Evolutionary conservation across 306 rosid genomes (phyloP).

Genomic region (Dryas octopetala): DNA sequence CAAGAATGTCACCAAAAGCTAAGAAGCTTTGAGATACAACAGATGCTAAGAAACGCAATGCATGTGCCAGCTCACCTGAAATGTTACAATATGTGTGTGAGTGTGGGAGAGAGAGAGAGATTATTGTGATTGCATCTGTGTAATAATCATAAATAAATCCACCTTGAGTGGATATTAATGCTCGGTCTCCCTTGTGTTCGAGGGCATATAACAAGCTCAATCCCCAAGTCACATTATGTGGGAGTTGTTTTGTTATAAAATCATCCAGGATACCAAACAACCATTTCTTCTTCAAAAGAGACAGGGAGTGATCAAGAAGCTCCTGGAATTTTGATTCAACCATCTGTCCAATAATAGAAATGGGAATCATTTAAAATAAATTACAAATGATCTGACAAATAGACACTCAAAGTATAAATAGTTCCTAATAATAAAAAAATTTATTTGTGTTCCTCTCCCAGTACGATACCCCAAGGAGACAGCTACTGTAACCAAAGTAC

Average conservation of each 20-base stretch:
- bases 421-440: background rate
- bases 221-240: slow-evolving; percentile 98
- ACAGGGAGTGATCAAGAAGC: slow-evolving; percentile 70
- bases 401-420: background rate
- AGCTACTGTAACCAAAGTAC: too few species aligned
- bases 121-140: background rate
- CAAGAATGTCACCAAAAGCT: slow-evolving; percentile 98
- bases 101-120: background rate
- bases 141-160: slow-evolving; percentile 25
- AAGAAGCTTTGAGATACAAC: slow-evolving; percentile 99
- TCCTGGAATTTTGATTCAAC: slow-evolving; percentile 88
- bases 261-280: slow-evolving; percentile 89
- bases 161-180: slow-evolving; percentile 83
- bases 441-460: background rate
- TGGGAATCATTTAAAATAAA: slow-evolving; percentile 3
- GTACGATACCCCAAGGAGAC: too few species aligned
- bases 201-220: slow-evolving; percentile 90
- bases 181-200: slow-evolving; percentile 90
- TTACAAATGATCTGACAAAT: background rate
- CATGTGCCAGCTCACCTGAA: slow-evolving; percentile 97
- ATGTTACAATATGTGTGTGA: background rate
- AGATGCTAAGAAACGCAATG: slow-evolving; percentile 95
- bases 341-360: slow-evolving; percentile 61
- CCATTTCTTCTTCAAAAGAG: slow-evolving; percentile 83
- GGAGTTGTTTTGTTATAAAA: slow-evolving; percentile 94